These are phyloP conservation scores for Ramularia endophylla DNA, from an alignment of 2,329 filamentous ascomycete genomes.

Conservation along the genomic window DNA sequence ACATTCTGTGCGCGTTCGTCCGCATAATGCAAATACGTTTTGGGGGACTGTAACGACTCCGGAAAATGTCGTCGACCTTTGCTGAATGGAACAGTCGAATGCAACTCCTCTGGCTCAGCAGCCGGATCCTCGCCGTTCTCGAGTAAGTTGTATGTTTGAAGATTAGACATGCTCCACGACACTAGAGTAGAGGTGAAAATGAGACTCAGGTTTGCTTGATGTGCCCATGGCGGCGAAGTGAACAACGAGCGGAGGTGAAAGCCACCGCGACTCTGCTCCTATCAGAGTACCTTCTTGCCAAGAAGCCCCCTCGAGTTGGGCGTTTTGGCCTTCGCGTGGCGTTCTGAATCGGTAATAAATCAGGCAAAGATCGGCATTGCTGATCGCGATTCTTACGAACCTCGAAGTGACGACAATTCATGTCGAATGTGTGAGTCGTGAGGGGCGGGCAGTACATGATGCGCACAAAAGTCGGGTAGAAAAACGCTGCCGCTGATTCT, in stretches of 20 bases:
- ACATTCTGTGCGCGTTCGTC: slow-evolving; percentile 5
- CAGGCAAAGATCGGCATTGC: slow-evolving; percentile 4
- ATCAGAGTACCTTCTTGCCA: too few relatives aligned
- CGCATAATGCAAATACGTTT: slow-evolving; percentile 5
- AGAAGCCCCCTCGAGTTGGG: neutral
- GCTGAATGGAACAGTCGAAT: neutral
- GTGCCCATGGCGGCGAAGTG: too few relatives aligned
- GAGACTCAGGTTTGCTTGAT: too few relatives aligned
- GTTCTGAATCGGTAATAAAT: slow-evolving; percentile 2
- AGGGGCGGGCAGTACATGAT: too few relatives aligned
- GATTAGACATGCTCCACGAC: slow-evolving; percentile 10
- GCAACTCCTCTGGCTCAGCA: slow-evolving; percentile 1
- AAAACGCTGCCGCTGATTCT: too few relatives aligned
- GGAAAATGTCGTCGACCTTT: slow-evolving; percentile 6
- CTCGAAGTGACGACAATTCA: too few relatives aligned
- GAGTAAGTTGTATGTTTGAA: slow-evolving; percentile 16
- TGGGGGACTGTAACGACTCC: slow-evolving; percentile 10
- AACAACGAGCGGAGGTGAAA: too few relatives aligned
- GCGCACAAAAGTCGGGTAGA: too few relatives aligned
- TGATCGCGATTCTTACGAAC: too few relatives aligned
- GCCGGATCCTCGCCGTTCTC: slow-evolving; percentile 14
- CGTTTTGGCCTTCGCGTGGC: neutral
- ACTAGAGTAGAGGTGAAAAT: too few relatives aligned
- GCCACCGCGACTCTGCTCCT: too few relatives aligned
- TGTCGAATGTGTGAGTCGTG: too few relatives aligned